These are phyloP conservation scores for Chamaenerion angustifolium DNA, from an alignment of 345 rosid species.

Conservation along the genomic window DNA sequence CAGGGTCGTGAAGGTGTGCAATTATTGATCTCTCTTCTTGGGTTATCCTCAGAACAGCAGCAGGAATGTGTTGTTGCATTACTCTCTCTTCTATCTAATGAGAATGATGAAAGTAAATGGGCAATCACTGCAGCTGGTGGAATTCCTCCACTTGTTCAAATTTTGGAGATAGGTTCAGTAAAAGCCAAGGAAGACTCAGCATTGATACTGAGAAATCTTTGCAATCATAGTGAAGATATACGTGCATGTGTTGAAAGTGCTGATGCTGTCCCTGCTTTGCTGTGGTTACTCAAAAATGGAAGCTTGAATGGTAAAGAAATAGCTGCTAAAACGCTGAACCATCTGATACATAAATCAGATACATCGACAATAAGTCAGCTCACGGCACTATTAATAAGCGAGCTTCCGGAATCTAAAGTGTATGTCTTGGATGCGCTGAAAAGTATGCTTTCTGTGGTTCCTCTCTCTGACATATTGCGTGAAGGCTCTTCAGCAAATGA, in stretches of 20 bases:
- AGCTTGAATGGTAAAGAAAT: conserved; percentile 94
- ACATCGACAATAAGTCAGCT: conserved; percentile 97
- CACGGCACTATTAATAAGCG: conserved; percentile 86
- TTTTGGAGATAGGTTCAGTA: conserved; percentile 91
- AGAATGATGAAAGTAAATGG: conserved; percentile 99
- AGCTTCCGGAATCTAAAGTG: conserved; percentile 89
- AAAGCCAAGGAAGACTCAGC: conserved; percentile 99
- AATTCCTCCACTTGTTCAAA: conserved; percentile 98
- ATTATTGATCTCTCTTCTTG: conserved; percentile 90
- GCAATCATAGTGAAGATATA: conserved; percentile 99
- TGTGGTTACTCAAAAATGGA: conserved; percentile 97
- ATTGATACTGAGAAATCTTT: conserved; percentile 81
- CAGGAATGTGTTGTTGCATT: conserved; percentile 99
- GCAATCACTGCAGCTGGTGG: conserved; percentile 99
- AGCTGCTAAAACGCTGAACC: conserved; percentile 95
- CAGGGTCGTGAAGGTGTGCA: conserved; percentile 99
- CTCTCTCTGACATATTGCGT: conserved; percentile 60
- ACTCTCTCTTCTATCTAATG: conserved; percentile 82
- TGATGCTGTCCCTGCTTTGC: conserved; percentile 97
- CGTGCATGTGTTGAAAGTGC: conserved; percentile 99
- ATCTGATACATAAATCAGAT: conserved; percentile 92
- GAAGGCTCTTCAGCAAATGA: conserved; percentile 99
- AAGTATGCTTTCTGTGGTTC: conserved; percentile 89
- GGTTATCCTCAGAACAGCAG: conserved; percentile 98
- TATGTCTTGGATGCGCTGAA: conserved; percentile 88